These are phyloP conservation scores for Coleophoma crateriformis DNA, from an alignment of 2,329 filamentous ascomycete species.

Conservation along the genomic window DNA sequence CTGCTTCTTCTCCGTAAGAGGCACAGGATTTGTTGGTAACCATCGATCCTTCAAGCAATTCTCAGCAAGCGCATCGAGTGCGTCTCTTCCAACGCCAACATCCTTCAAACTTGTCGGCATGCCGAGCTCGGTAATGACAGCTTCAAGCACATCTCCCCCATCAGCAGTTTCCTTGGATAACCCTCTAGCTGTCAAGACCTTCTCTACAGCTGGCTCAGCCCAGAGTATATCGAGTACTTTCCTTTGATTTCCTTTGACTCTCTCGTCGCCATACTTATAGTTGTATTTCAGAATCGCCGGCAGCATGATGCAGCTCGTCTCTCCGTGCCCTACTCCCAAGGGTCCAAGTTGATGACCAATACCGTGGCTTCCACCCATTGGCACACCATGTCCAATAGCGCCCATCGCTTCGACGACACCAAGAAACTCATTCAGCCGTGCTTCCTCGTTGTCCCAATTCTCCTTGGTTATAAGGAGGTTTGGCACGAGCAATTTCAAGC, in stretches of 20 bases:
- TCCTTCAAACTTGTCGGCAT: constrained; percentile 48
- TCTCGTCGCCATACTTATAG: constrained; percentile 11
- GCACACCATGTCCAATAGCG: constrained; percentile 34
- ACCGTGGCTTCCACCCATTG: constrained; percentile 31
- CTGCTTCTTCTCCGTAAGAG: constrained; percentile 38
- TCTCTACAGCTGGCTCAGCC: constrained; percentile 10
- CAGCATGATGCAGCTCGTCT: constrained; percentile 51
- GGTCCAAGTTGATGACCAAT: constrained; percentile 36
- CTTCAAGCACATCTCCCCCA: constrained; percentile 45
- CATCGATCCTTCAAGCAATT: constrained; percentile 44
- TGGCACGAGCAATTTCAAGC: constrained; percentile 16
- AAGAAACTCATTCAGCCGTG: constrained; percentile 21
- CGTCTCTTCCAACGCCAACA: constrained; percentile 42
- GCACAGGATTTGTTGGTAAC: constrained; percentile 44
- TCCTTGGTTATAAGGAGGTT: constrained; percentile 18
- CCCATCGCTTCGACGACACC: constrained; percentile 48
- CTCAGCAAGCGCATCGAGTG: constrained; percentile 39
- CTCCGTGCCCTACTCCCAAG: constrained; percentile 50
- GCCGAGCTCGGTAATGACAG: constrained; percentile 42
- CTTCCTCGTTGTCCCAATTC: constrained; percentile 9
- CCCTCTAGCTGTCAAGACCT: constrained; percentile 10
- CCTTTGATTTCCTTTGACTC: constrained; percentile 8
- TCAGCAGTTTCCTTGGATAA: constrained; percentile 25
- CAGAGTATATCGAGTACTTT: constrained; percentile 17
- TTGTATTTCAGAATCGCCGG: constrained; percentile 54